Evolutionary conservation across 176 grass and related monocot species (phyloP).

Genomic region (Triticum timopheevii): DNA sequence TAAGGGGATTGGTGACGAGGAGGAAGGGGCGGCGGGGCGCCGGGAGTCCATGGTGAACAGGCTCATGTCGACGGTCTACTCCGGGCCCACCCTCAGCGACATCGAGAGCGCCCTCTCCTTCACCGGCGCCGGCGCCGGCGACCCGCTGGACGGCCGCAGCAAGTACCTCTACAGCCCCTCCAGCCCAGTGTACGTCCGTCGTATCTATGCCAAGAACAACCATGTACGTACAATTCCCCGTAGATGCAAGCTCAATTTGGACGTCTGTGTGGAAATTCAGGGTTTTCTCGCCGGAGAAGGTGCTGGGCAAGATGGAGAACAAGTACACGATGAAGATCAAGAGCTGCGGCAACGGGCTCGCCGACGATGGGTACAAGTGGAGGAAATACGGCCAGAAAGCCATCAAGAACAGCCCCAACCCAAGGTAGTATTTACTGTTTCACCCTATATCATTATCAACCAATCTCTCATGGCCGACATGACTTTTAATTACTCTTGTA

Average conservation of each 20-base stretch:
- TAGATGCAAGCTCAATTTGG: background rate
- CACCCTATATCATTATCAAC: no score
- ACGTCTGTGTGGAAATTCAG: background rate
- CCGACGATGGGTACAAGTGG: conserved; percentile 96
- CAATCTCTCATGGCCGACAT: background rate
- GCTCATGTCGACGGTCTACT: conserved; percentile 90
- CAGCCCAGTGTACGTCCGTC: conserved; percentile 43
- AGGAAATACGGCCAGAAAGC: conserved; percentile 97
- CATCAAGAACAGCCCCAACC: conserved; percentile 98
- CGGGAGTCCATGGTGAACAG: conserved; percentile 77
- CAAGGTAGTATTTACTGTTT: conserved; percentile 45
- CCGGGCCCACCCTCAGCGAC: conserved; percentile 81
- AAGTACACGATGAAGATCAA: conserved; percentile 90
- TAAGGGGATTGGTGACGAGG: background rate
- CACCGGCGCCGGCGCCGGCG: conserved; percentile 18
- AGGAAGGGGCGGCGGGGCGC: background rate
- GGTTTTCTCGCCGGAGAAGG: conserved; percentile 70
- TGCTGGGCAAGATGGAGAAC: conserved; percentile 78
- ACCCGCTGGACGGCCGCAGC: background rate
- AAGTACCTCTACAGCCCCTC: conserved; percentile 26
- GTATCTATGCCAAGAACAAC: background rate
- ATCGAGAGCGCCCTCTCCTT: conserved; percentile 80
- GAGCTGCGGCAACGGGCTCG: conserved; percentile 49
- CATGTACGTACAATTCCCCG: background rate
- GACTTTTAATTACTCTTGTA: no score